These are phyloP conservation scores for Alternaria infectoria DNA, from an alignment of 2,329 filamentous ascomycete genomes.

Conservation along the genomic window DNA sequence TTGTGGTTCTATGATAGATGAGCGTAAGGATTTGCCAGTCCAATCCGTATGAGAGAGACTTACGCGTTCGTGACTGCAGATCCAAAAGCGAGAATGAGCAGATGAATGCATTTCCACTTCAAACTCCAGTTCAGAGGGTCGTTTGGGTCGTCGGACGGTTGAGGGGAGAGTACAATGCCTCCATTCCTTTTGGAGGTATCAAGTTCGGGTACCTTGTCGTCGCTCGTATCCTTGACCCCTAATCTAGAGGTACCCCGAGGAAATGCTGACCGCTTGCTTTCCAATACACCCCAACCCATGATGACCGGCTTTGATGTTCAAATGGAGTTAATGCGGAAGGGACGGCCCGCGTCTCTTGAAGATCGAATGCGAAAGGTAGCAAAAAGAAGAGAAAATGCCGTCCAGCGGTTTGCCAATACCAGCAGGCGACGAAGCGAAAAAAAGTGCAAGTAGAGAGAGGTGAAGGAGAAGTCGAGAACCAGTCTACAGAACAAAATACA, in stretches of 20 bases:
- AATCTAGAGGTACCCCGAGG: slow-evolving; percentile 12
- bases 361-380: background rate
- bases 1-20: slow-evolving; percentile 5
- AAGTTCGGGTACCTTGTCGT: slow-evolving; percentile 4
- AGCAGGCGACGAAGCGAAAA: slow-evolving; percentile 13
- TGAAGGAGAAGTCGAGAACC: background rate
- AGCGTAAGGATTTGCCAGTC: background rate
- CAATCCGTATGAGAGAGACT: background rate
- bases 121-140: slow-evolving; percentile 20
- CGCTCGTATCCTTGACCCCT: slow-evolving; percentile 6
- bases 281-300: slow-evolving; percentile 21
- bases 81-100: slow-evolving; percentile 16
- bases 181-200: slow-evolving; percentile 9
- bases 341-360: background rate
- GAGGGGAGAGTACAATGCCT: slow-evolving; percentile 2
- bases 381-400: slow-evolving; percentile 2
- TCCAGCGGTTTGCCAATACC: slow-evolving; percentile 16
- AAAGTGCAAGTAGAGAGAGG: background rate
- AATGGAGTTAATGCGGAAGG: background rate
- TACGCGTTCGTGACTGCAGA: slow-evolving; percentile 22
- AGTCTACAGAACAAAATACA: slow-evolving; percentile 3
- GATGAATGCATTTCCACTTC: slow-evolving; percentile 13
- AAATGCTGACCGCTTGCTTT: slow-evolving; percentile 10
- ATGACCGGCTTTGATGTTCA: background rate
- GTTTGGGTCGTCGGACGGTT: slow-evolving; percentile 11